Conservation (phyloP, 345 rosid species). For the Reutealis trisperma region DNA sequence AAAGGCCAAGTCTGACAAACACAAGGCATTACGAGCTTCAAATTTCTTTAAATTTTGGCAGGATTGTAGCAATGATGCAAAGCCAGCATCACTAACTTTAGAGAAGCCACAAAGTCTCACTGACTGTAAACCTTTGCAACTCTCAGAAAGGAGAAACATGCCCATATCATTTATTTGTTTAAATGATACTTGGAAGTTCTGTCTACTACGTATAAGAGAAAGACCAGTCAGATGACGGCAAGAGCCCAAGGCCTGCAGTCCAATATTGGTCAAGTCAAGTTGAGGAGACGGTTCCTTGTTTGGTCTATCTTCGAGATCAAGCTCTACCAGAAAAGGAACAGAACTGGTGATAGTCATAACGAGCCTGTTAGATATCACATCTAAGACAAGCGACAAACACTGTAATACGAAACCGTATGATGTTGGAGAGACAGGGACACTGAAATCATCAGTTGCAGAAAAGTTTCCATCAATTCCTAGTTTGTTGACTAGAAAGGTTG, state of each 20-base stretch:
- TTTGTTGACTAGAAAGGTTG: constrained; percentile 37
- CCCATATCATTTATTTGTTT: constrained; percentile 73
- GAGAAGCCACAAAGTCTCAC: constrained; percentile 61
- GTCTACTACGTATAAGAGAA: constrained; percentile 51
- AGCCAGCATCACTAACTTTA: constrained; percentile 75
- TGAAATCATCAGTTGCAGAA: constrained; percentile 21
- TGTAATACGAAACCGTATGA: constrained; percentile 36
- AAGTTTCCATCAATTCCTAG: constrained; percentile 23
- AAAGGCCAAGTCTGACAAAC: constrained; percentile 68
- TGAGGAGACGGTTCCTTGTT: constrained; percentile 34
- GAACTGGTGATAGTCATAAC: constrained; percentile 38
- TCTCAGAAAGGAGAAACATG: constrained; percentile 61
- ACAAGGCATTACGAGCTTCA: constrained; percentile 56
- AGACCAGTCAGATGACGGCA: constrained; percentile 48
- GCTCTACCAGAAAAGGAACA: constrained; percentile 52
- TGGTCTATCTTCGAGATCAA: constrained; percentile 74
- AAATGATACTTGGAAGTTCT: constrained; percentile 51
- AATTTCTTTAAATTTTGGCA: constrained; percentile 54
- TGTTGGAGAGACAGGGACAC: constrained; percentile 26
- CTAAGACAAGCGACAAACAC: constrained; percentile 59
- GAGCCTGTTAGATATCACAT: constrained; percentile 52
- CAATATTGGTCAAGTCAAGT: constrained; percentile 52
- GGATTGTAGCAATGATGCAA: constrained; percentile 59
- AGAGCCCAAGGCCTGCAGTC: constrained; percentile 52
- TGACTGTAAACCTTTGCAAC: constrained; percentile 54